Evolutionary conservation across 2,329 filamentous ascomycete species (phyloP), one percentile per base, ranked within the genome.

Genomic region (Verticillium nubilum): DNA sequence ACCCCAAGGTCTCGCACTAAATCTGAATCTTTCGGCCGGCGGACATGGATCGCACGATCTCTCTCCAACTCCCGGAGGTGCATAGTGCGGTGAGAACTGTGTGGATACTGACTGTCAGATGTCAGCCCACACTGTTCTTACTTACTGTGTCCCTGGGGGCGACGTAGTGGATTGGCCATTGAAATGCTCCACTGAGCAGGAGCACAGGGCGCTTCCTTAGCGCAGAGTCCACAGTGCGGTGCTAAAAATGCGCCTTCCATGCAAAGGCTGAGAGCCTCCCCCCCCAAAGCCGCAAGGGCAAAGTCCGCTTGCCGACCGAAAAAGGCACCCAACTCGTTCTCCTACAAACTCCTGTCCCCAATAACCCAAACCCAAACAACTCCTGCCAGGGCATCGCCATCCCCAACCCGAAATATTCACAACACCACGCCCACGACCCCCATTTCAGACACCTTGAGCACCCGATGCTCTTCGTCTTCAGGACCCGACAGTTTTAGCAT

Each of bases 281-380:
- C 29, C 29, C 29, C 29, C 29, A 31, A 31, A 31, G 29, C 29
- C 29, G 42, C 42, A n/a, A 47, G 42, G 42, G 42, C 42, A 47
- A 47, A 47, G 9, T 47, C 42, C 42, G 42, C 42, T 47, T 47
- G n/a, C 42, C 42, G 42, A 47, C 42, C 42, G 42, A 47, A 47
- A 42, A 47, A 23, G 42, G 42, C 42, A 47, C 42, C 42, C 42
- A 47, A 47, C 42, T 47, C 42, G 42, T 47, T 47, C 42, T 25
- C 42, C 42, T 47, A 7, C 42, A 47, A 47, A 47, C 62, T 60
- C 56, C 52, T 56, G 58, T 64, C 61, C 64, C 66, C 42, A 47
- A 47, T 47, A 31, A 31, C n/a, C 19, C n/a, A 47, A 47, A 6
- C 42, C 42, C 42, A 47, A 54, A 54, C 29, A 54, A 37, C 26